phyloP scores from a whole-genome alignment of 768 basidiomycete species.

The Lentinus brumalis region DNA sequence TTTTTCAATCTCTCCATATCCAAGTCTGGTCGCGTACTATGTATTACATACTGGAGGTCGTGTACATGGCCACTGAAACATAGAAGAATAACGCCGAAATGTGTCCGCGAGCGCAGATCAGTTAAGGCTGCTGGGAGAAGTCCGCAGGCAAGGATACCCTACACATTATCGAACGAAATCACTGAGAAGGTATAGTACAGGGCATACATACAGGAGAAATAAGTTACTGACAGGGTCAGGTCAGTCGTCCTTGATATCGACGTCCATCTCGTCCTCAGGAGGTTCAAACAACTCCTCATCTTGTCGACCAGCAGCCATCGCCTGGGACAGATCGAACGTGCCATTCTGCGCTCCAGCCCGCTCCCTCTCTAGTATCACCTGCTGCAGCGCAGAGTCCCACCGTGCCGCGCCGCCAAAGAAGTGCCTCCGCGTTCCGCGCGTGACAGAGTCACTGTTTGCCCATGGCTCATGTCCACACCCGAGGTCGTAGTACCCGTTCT shows the following conservation, averaged over 20 bases:
- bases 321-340: slow-evolving; percentile 10
- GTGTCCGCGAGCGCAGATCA: neutral
- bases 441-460: neutral
- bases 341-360: slow-evolving; percentile 6
- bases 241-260: slow-evolving; percentile 13
- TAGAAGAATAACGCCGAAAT: slow-evolving; percentile 17
- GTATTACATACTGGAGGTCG: slow-evolving; percentile 45
- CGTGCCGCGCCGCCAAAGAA: slow-evolving; percentile 57
- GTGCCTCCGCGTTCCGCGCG: slow-evolving; percentile 35
- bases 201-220: neutral
- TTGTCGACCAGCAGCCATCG: slow-evolving; percentile 21
- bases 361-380: slow-evolving; percentile 19
- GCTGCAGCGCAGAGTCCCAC: slow-evolving; percentile 34
- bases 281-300: slow-evolving; percentile 19
- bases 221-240: slow-evolving; percentile 5
- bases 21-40: slow-evolving; percentile 28
- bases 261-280: slow-evolving; percentile 15
- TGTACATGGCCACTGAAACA: slow-evolving; percentile 34
- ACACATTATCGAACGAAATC: neutral
- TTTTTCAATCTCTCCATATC: slow-evolving; percentile 5
- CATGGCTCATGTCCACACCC: slow-evolving; percentile 22
- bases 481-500: slow-evolving; percentile 36
- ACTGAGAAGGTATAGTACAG: neutral
- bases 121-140: neutral
- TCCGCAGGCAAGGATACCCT: neutral